Conservation (phyloP, 306 rosid species). For the Albizia julibrissin region DNA sequence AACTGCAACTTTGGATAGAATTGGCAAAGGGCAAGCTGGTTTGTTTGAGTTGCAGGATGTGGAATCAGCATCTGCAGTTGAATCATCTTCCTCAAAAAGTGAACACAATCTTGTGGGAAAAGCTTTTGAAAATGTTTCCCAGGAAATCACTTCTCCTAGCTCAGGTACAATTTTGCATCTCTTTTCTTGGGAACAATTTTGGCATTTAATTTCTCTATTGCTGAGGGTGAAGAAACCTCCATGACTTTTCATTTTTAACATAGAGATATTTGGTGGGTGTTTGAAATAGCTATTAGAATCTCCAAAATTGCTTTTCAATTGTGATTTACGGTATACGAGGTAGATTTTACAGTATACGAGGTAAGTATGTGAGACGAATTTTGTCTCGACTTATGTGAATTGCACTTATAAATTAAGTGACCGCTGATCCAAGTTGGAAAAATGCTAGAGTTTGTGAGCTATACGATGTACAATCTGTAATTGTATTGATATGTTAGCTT, state of each 20-base stretch:
- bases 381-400: too few relatives aligned
- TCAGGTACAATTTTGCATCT: slow-evolving; percentile 46
- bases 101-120: slow-evolving; percentile 51
- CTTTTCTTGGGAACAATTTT: neutral
- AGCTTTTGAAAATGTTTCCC: slow-evolving; percentile 49
- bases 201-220: neutral
- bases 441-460: slow-evolving; percentile 23
- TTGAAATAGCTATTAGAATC: too few relatives aligned
- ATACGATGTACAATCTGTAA: neutral
- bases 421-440: too few relatives aligned
- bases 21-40: slow-evolving; percentile 43
- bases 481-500: neutral
- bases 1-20: slow-evolving; percentile 38
- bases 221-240: neutral
- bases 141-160: slow-evolving; percentile 60
- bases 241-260: neutral
- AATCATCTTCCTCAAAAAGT: slow-evolving; percentile 60
- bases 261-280: too few relatives aligned
- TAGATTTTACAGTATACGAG: too few relatives aligned
- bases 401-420: too few relatives aligned
- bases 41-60: slow-evolving; percentile 53
- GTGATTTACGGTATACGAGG: too few relatives aligned
- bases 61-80: slow-evolving; percentile 61
- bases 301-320: too few relatives aligned
- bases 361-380: too few relatives aligned